A percentile compares a stretch with the other conserved stretches of the same genome.
Conservation (phyloP, 768 basidiomycete species). For the Dentipellis fragilis region DNA sequence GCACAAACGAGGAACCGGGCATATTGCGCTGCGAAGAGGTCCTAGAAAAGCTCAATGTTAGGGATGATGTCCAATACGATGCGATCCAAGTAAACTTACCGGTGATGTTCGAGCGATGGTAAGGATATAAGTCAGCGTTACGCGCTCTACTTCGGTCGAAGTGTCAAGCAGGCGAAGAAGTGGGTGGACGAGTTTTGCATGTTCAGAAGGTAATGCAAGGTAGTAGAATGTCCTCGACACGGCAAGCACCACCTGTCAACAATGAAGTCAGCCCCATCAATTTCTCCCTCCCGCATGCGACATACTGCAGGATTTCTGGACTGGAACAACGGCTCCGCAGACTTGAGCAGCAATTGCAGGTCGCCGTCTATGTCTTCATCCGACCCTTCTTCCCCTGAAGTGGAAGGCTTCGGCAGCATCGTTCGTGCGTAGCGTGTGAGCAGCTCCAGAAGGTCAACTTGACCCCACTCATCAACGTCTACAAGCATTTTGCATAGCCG, state of each 20-base stretch:
- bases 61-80: background rate
- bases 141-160: constrained; percentile 65
- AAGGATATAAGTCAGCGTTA: constrained; percentile 63
- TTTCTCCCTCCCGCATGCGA: too few relatives aligned
- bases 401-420: constrained; percentile 64
- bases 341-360: constrained; percentile 61
- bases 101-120: constrained; percentile 55
- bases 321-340: constrained; percentile 69
- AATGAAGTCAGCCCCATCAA: background rate
- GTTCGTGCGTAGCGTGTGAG: constrained; percentile 73
- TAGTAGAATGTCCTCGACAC: constrained; percentile 69
- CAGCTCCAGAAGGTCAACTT: constrained; percentile 68
- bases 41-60: constrained; percentile 25
- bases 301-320: constrained; percentile 82
- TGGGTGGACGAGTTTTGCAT: constrained; percentile 53
- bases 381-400: constrained; percentile 21
- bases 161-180: constrained; percentile 61
- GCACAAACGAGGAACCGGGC: constrained; percentile 59
- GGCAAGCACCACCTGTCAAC: constrained; percentile 65
- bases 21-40: constrained; percentile 54
- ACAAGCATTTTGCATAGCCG: constrained; percentile 75
- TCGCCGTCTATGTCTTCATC: constrained; percentile 70
- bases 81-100: constrained; percentile 31
- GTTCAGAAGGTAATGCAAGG: constrained; percentile 46
- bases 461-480: constrained; percentile 97